Conservation (phyloP, 441 rosid genomes). For the Hura crepitans region DNA sequence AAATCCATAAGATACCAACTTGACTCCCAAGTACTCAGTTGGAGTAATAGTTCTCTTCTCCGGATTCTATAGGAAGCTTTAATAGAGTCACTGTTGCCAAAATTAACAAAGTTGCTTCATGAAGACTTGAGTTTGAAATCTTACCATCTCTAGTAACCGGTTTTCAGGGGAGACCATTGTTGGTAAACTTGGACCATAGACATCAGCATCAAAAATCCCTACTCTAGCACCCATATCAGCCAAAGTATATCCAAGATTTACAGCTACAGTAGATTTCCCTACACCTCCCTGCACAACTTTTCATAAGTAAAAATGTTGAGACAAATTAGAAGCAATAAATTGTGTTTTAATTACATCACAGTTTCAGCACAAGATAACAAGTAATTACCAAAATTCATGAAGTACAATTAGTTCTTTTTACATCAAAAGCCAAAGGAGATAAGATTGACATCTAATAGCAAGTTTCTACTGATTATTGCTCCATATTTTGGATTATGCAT, state of each 20-base stretch:
- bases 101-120: slow-evolving; percentile 8
- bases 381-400: neutral
- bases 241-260: slow-evolving; percentile 90
- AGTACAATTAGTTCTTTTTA: neutral
- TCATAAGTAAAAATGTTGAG: slow-evolving; percentile 34
- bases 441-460: neutral
- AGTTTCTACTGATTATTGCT: neutral
- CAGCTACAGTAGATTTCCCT: slow-evolving; percentile 94
- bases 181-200: slow-evolving; percentile 95
- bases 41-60: slow-evolving; percentile 84
- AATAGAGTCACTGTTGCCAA: slow-evolving; percentile 24
- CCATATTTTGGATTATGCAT: neutral
- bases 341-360: slow-evolving; percentile 11
- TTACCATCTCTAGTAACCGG: slow-evolving; percentile 79
- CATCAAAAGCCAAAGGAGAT: slow-evolving; percentile 10
- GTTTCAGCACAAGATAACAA: slow-evolving; percentile 7
- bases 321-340: slow-evolving; percentile 17
- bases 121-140: slow-evolving; percentile 20
- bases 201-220: slow-evolving; percentile 94
- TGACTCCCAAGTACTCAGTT: slow-evolving; percentile 88
- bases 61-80: slow-evolving; percentile 54
- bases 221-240: slow-evolving; percentile 98
- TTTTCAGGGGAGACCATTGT: slow-evolving; percentile 95
- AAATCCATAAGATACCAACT: slow-evolving; percentile 92
- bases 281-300: slow-evolving; percentile 90